phyloP scores from a whole-genome alignment of 2,329 filamentous ascomycete genomes.

The Diaporthe citriasiana region DNA sequence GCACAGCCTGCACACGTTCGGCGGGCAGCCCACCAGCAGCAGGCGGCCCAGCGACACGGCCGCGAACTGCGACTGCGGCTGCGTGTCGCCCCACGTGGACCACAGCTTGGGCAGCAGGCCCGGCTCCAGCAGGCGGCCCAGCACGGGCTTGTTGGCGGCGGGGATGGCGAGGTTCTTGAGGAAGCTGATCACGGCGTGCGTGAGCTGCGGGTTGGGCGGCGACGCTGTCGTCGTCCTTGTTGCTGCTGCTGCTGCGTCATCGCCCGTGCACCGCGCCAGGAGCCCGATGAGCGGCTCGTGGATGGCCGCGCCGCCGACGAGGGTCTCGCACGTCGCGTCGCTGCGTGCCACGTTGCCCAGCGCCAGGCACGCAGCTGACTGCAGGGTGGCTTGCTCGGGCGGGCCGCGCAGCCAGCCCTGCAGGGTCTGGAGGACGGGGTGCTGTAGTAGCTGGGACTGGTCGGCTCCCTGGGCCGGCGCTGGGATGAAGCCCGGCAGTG shows the following conservation, averaged over 20 bases:
- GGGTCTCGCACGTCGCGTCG: slow-evolving; percentile 65
- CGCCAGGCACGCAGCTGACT: slow-evolving; percentile 71
- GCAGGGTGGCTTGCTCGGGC: slow-evolving; percentile 58
- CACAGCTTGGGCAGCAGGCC: slow-evolving; percentile 67
- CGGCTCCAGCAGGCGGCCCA: slow-evolving; percentile 63
- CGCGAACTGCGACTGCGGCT: slow-evolving; percentile 72
- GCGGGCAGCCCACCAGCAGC: slow-evolving; percentile 65
- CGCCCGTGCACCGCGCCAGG: slow-evolving; percentile 54
- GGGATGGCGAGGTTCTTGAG: slow-evolving; percentile 76
- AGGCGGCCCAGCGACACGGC: slow-evolving; percentile 71
- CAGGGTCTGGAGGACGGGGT: slow-evolving; percentile 54
- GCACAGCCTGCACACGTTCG: slow-evolving; percentile 67
- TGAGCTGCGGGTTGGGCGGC: slow-evolving; percentile 57
- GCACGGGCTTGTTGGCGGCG: slow-evolving; percentile 63
- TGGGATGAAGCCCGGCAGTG: slow-evolving; percentile 55
- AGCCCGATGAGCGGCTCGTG: slow-evolving; percentile 61
- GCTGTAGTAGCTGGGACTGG: slow-evolving; percentile 14
- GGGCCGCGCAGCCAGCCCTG: slow-evolving; percentile 57
- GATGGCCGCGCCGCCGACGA: slow-evolving; percentile 62
- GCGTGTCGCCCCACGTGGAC: slow-evolving; percentile 58
- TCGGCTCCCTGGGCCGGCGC: slow-evolving; percentile 20
- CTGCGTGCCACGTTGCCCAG: slow-evolving; percentile 74
- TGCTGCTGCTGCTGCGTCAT: slow-evolving; percentile 49
- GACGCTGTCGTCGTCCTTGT: not conserved
- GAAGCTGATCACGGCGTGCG: slow-evolving; percentile 71